phyloP scores from a whole-genome alignment of 23 red algal species.

The Agarophyton chilense region DNA sequence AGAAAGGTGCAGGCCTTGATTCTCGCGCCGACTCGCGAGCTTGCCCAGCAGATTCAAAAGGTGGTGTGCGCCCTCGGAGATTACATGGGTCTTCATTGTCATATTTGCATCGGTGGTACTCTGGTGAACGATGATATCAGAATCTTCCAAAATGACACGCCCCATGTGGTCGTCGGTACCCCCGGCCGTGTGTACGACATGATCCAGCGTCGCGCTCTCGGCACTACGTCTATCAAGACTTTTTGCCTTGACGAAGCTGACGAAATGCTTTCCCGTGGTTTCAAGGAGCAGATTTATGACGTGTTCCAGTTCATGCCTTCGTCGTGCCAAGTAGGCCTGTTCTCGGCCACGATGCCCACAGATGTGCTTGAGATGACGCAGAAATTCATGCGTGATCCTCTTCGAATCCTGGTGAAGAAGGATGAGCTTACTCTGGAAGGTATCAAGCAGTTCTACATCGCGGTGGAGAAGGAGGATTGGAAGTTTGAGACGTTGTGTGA shows the following conservation, averaged over 20 bases:
- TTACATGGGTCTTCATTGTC: conserved; percentile 91
- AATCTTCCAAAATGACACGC: conserved; percentile 88
- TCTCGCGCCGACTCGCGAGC: conserved; percentile 96
- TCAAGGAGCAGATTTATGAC: conserved; percentile 99
- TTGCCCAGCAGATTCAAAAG: conserved; percentile 99
- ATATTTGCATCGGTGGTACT: conserved; percentile 98
- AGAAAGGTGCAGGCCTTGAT: conserved; percentile 98
- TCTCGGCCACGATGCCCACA: conserved; percentile 95
- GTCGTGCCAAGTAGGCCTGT: conserved; percentile 93
- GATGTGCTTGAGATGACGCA: conserved; percentile 99
- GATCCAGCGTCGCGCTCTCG: conserved; percentile 91
- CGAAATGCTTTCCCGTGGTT: conserved; percentile 99
- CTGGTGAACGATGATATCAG: conserved; percentile 93
- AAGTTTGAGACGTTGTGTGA: conserved; percentile 96
- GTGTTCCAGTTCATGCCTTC: conserved; percentile 99
- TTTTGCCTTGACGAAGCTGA: conserved; percentile 99
- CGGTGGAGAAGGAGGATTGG: conserved; percentile 94
- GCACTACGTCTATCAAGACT: conserved; percentile 94
- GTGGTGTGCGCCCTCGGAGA: conserved; percentile 89
- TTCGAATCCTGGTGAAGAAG: conserved; percentile 94
- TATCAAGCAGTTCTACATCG: conserved; percentile 96
- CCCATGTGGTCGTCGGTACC: conserved; percentile 97
- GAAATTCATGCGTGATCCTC: conserved; percentile 96
- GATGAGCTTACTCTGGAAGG: conserved; percentile 92
- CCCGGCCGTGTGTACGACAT: conserved; percentile 98